Conservation (phyloP, 202 grass and related monocot species). For the Zizania palustris region DNA sequence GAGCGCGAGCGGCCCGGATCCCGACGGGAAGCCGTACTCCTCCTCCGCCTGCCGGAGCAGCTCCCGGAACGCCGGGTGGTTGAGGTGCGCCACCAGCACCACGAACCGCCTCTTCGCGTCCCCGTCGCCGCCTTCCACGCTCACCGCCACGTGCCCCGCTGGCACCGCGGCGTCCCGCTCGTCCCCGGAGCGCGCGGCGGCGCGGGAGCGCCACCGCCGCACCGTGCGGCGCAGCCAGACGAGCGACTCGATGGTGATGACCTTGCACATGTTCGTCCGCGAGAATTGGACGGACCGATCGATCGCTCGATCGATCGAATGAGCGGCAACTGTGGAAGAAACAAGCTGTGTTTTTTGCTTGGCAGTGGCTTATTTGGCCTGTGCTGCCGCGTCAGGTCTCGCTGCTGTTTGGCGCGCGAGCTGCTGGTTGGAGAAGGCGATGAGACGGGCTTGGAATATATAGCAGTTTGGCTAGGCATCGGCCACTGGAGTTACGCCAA, state of each 20-base stretch:
- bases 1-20: conserved; percentile 61
- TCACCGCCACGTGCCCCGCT: conserved; percentile 68
- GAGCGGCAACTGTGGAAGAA: not conserved
- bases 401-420: not conserved
- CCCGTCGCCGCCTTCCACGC: conserved; percentile 38
- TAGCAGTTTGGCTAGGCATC: conserved; percentile 16
- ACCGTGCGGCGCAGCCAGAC: conserved; percentile 62
- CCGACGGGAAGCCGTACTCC: conserved; percentile 75
- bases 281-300: not conserved
- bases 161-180: conserved; percentile 38
- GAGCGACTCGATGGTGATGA: conserved; percentile 64
- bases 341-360: not conserved
- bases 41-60: conserved; percentile 81
- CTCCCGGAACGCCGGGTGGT: conserved; percentile 70
- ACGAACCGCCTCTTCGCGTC: conserved; percentile 48
- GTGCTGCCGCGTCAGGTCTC: too few species aligned
- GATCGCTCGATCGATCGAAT: not conserved
- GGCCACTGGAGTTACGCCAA: not conserved
- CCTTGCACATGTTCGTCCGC: conserved; percentile 39
- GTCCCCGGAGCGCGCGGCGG: not conserved
- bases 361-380: not conserved
- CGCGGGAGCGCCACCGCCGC: conserved; percentile 26
- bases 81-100: conserved; percentile 65
- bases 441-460: conserved; percentile 27
- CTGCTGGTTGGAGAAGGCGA: not conserved